Base-by-base conservation (phyloP, 768 basidiomycete genomes). In the Mycena rebaudengoi region DNA sequence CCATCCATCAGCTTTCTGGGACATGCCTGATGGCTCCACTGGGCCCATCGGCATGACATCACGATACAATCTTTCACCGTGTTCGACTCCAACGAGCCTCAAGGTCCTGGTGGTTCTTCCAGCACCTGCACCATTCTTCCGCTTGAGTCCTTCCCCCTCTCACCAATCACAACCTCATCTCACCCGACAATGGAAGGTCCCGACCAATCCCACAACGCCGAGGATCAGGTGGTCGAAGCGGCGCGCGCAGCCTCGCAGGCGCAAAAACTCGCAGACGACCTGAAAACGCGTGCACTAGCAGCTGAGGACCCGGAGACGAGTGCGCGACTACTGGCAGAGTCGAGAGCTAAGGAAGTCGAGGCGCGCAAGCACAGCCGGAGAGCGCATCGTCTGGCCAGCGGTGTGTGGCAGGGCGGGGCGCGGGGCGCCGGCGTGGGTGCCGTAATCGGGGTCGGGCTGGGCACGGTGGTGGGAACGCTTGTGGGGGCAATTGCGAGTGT, bases 401-500 rank as follows among this genome's bases (percentile, higher is more conserved):
- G 58, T 8, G 58, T 12, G 29, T 60, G 58, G 58, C 49, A 60
- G 49, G 58, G 58, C 21, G 58, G 58, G 3, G 49, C 48, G 29
- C 49, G 39, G 29, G 58, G 58, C 14, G 39, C 41, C 14, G 48
- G 39, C 21, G 48, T 41, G 20, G 58, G 58, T 29, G 58, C 58
- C 28, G 29, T 16, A 32, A 26, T 60, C 30, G 58, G 58, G 48
- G 29, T 28, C 21, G 58, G 58, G 40, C 40, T 60, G 39, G 58
- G 58, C 23, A n/a, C 58, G 41, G 49, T 26, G 29, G 58, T 60
- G 39, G 58, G 58, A 14, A 60, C 58, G 26, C 48, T 60, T 43
- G 58, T 60, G 32, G 58, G 58, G 14, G 40, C 58, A 20, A 51
- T 60, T 60, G 58, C 49, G 58, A 60, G 39, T 60, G 16, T 60